phyloP scores from a whole-genome alignment of 179 eudicot species.

The Amaranthus tricolor region DNA sequence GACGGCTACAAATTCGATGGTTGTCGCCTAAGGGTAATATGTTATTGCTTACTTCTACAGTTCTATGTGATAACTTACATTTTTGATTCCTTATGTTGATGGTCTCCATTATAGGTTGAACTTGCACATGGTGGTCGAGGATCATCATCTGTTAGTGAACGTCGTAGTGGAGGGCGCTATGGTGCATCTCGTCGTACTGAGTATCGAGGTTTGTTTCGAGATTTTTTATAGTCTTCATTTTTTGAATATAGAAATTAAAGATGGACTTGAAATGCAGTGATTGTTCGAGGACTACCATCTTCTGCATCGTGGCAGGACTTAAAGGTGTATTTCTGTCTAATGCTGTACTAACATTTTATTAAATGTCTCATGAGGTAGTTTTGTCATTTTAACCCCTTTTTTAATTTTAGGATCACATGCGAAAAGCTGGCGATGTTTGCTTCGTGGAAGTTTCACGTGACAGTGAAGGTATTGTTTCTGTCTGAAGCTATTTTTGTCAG shows the following conservation, averaged over 20 bases:
- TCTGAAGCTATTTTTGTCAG: not conserved
- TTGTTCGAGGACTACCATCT: constrained; percentile 93
- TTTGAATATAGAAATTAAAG: not conserved
- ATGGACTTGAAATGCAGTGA: constrained; percentile 42
- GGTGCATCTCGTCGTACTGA: constrained; percentile 84
- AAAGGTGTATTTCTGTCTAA: constrained; percentile 51
- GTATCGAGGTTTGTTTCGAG: constrained; percentile 56
- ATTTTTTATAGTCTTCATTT: not conserved
- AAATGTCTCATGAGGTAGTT: not conserved
- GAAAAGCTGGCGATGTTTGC: constrained; percentile 99
- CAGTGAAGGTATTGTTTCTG: constrained; percentile 61
- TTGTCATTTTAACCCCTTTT: constrained; percentile 7
- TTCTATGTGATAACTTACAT: constrained; percentile 1
- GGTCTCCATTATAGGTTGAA: constrained; percentile 65
- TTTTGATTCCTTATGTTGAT: constrained; percentile 11
- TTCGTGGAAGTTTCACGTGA: constrained; percentile 95
- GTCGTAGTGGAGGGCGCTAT: constrained; percentile 66
- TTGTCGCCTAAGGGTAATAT: constrained; percentile 83
- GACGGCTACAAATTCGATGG: constrained; percentile 99
- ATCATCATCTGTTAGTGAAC: constrained; percentile 69
- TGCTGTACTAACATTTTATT: constrained; percentile 6
- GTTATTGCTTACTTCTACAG: not conserved
- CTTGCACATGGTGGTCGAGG: constrained; percentile 99
- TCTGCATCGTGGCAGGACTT: constrained; percentile 99
- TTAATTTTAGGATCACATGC: constrained; percentile 90